Percentiles rank a stretch among this genome's conserved stretches.
Evolutionary conservation across 768 basidiomycete species (phyloP).

Genomic region (Mycena haematopus): DNA sequence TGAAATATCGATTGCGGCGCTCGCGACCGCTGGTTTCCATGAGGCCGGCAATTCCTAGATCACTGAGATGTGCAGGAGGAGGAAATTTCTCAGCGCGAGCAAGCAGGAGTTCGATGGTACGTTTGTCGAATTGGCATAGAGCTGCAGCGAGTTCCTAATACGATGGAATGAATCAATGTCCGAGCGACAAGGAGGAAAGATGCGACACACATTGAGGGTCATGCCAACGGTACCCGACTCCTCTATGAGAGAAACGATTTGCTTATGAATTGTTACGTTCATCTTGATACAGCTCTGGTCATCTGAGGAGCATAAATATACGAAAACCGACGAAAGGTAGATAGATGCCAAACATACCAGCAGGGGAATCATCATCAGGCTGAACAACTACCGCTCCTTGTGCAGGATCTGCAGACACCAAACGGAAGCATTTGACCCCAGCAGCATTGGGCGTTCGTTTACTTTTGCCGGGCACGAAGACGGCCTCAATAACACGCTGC

Average conservation of each 20-base stretch:
- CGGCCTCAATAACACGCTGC: conserved; percentile 76
- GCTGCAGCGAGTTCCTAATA: conserved; percentile 67
- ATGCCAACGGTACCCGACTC: conserved; percentile 71
- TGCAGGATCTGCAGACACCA: conserved; percentile 54
- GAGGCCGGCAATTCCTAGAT: conserved; percentile 71
- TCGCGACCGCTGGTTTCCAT: conserved; percentile 88
- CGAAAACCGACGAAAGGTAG: background rate
- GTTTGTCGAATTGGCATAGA: conserved; percentile 76
- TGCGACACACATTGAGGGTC: conserved; percentile 65
- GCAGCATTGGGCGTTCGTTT: conserved; percentile 50
- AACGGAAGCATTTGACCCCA: conserved; percentile 70
- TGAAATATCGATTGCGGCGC: conserved; percentile 86
- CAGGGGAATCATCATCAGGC: conserved; percentile 39
- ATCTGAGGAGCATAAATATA: conserved; percentile 29
- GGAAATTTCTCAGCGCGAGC: conserved; percentile 66
- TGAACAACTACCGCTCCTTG: conserved; percentile 43
- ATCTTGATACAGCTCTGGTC: conserved; percentile 53
- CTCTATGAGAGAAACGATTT: conserved; percentile 77
- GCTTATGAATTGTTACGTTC: conserved; percentile 77
- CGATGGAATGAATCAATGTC: background rate
- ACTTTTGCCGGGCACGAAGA: conserved; percentile 66
- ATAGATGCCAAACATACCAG: conserved; percentile 35
- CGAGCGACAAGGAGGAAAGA: conserved; percentile 15
- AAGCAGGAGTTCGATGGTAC: conserved; percentile 84
- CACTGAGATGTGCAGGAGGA: conserved; percentile 74